Conservation (phyloP, 2,329 filamentous ascomycete species). For the Cercospora janseana region DNA sequence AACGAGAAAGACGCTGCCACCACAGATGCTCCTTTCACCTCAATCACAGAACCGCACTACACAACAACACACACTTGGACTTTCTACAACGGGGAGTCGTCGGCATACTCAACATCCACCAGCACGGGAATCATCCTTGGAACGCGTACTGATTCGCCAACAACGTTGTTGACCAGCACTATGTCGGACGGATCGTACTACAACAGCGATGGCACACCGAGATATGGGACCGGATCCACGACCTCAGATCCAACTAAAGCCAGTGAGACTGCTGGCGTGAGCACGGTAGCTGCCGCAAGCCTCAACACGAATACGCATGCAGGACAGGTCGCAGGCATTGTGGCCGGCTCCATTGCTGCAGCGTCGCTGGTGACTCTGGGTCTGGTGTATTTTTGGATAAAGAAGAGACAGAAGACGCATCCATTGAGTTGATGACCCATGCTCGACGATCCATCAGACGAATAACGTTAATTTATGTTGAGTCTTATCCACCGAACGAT, state of each 20-base stretch:
- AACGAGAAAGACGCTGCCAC: background rate
- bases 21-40: background rate
- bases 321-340: conserved; percentile 2
- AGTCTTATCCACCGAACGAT: no score
- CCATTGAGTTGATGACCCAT: background rate
- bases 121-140: background rate
- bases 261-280: no score
- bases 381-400: background rate
- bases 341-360: conserved; percentile 4
- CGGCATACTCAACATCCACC: no score
- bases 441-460: no score
- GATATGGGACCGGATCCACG: background rate
- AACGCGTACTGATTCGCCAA: background rate
- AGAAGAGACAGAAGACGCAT: background rate
- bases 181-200: background rate
- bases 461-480: no score
- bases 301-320: background rate
- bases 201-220: background rate
- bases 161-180: conserved; percentile 1
- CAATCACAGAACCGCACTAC: background rate
- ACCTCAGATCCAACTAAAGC: background rate
- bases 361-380: background rate
- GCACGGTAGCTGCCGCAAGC: background rate
- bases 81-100: no score
- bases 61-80: no score